These are phyloP conservation scores for Pythium volutum DNA, from an alignment of 352 stramenopile species.

Conservation along the genomic window DNA sequence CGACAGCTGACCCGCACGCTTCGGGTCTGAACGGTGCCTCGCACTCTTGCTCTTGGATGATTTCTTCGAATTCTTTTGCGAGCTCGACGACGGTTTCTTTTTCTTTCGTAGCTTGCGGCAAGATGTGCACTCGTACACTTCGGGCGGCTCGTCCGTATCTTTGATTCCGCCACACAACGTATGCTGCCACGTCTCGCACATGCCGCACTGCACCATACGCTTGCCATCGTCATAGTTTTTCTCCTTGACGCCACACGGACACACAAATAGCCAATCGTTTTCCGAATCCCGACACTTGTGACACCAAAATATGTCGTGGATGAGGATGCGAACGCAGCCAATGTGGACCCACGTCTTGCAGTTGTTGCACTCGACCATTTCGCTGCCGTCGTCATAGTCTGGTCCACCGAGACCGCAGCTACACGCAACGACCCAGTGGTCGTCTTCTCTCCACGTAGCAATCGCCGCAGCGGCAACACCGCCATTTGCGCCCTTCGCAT, in stretches of 20 bases:
- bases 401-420: constrained; percentile 27
- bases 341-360: constrained; percentile 57
- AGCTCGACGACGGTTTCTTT: not conserved
- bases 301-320: constrained; percentile 57
- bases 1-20: not conserved
- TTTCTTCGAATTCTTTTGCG: constrained; percentile 13
- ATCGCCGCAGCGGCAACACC: not conserved
- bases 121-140: constrained; percentile 52
- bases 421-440: constrained; percentile 35
- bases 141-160: constrained; percentile 42
- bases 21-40: not conserved
- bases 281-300: constrained; percentile 37
- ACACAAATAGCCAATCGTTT: constrained; percentile 73
- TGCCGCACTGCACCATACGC: constrained; percentile 73
- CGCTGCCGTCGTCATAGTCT: constrained; percentile 44
- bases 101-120: constrained; percentile 31
- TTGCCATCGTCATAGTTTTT: constrained; percentile 67
- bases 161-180: constrained; percentile 59
- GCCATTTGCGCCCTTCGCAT: not conserved
- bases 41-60: constrained; percentile 12
- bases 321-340: constrained; percentile 38
- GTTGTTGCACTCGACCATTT: constrained; percentile 40
- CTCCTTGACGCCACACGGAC: constrained; percentile 48
- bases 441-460: constrained; percentile 22
- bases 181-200: constrained; percentile 74